Evolutionary conservation across 345 rosid species (phyloP).

Genomic region (Salix arbutifolia): DNA sequence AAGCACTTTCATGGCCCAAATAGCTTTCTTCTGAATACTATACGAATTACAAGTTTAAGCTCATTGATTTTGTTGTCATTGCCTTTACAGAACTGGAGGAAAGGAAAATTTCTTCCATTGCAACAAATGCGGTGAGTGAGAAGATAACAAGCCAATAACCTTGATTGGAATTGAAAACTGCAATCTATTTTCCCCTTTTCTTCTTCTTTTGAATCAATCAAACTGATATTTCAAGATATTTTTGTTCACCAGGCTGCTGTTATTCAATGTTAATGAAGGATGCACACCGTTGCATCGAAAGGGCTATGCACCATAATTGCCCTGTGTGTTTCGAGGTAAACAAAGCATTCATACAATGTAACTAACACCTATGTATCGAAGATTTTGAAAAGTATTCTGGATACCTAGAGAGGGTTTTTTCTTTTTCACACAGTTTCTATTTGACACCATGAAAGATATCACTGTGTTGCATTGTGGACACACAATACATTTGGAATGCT

Average conservation of each 20-base stretch:
- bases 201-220: no score
- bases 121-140: conserved; percentile 48
- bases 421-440: conserved; percentile 43
- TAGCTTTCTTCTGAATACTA: background rate
- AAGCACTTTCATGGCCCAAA: background rate
- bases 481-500: conserved; percentile 57
- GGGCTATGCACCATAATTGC: conserved; percentile 78
- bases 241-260: conserved; percentile 50
- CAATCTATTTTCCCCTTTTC: background rate
- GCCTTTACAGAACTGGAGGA: conserved; percentile 53
- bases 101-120: conserved; percentile 62
- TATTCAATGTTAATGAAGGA: conserved; percentile 49
- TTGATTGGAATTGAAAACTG: background rate
- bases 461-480: conserved; percentile 62
- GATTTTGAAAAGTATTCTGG: background rate
- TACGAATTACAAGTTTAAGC: background rate
- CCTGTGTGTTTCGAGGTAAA: conserved; percentile 74
- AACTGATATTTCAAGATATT: background rate
- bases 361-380: background rate
- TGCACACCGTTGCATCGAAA: conserved; percentile 54
- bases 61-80: background rate
- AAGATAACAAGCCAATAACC: background rate
- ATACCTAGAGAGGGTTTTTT: background rate
- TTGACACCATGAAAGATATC: conserved; percentile 53
- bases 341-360: background rate